These are phyloP conservation scores for Colletotrichum spaethianum DNA, from an alignment of 2,329 filamentous ascomycete genomes.

Conservation along the genomic window DNA sequence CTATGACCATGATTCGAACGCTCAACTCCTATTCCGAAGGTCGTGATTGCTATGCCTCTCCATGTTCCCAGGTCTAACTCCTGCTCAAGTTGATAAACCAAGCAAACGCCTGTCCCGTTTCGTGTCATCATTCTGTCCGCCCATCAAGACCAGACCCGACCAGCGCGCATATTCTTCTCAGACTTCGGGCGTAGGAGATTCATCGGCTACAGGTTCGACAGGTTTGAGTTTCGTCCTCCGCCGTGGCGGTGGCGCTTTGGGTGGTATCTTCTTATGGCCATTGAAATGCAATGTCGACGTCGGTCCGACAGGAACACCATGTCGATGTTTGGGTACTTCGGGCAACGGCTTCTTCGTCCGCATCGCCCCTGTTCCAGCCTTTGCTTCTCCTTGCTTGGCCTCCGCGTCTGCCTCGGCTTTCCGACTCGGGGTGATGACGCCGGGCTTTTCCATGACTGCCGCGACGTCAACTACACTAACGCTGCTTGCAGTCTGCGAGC, in stretches of 20 bases:
- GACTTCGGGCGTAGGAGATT: not conserved
- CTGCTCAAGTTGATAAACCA: conserved; percentile 3
- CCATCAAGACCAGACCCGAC: conserved; percentile 5
- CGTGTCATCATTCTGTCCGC: conserved; percentile 9
- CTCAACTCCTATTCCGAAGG: conserved; percentile 3
- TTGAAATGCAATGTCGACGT: conserved; percentile 49
- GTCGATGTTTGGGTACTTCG: conserved; percentile 69
- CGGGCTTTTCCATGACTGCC: conserved; percentile 84
- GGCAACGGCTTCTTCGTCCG: conserved; percentile 65
- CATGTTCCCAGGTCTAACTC: conserved; percentile 2
- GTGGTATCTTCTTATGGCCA: conserved; percentile 58
- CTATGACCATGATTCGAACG: conserved; percentile 17
- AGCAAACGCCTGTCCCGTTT: conserved; percentile 19
- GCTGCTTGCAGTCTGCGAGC: conserved; percentile 76
- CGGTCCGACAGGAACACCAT: conserved; percentile 63
- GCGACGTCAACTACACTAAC: conserved; percentile 85
- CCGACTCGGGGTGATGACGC: conserved; percentile 84
- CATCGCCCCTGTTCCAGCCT: conserved; percentile 37
- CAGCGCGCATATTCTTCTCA: not conserved
- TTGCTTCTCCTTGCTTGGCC: conserved; percentile 46
- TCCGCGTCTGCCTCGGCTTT: conserved; percentile 53
- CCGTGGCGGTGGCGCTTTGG: conserved; percentile 63
- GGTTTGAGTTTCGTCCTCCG: conserved; percentile 58
- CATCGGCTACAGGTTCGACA: conserved; percentile 24
- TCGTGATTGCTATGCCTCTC: conserved; percentile 9